Percentiles rank a stretch among this genome's conserved stretches.
Conservation (phyloP, 2,329 filamentous ascomycete species). For the Trichoderma guizhouense region DNA sequence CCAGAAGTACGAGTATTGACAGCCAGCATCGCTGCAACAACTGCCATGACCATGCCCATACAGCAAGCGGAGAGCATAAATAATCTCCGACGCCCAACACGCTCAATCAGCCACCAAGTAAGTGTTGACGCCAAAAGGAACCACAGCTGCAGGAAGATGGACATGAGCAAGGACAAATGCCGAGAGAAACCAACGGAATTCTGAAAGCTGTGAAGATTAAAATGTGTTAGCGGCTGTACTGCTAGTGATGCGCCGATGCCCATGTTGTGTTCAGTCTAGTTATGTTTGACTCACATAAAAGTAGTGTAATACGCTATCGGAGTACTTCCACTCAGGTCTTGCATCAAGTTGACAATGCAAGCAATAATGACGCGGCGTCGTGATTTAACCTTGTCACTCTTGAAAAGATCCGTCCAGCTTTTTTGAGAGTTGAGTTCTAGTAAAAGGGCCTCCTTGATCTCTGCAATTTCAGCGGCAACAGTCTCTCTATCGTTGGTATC, state of each 20-base stretch:
- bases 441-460: conserved; percentile 12
- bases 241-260: neutral
- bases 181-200: conserved; percentile 40
- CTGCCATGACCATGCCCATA: conserved; percentile 41
- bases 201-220: conserved; percentile 31
- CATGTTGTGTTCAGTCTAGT: neutral
- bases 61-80: conserved; percentile 40
- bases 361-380: conserved; percentile 32
- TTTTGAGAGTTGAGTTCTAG: conserved; percentile 24
- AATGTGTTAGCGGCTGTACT: neutral
- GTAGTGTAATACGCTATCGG: conserved; percentile 35
- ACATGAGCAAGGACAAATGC: conserved; percentile 48
- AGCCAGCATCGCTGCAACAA: conserved; percentile 39
- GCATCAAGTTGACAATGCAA: conserved; percentile 32
- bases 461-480: conserved; percentile 19
- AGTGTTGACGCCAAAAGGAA: conserved; percentile 41
- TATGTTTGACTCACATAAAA: conserved; percentile 36
- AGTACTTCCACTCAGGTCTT: conserved; percentile 47
- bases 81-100: conserved; percentile 43
- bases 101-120: conserved; percentile 46
- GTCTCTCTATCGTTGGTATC: conserved; percentile 25
- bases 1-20: conserved; percentile 32
- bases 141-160: conserved; percentile 50
- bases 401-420: conserved; percentile 33
- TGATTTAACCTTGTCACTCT: conserved; percentile 33